Conservation (phyloP, 2,329 filamentous ascomycete species). For the Byssoonygena ceratinophila region DNA sequence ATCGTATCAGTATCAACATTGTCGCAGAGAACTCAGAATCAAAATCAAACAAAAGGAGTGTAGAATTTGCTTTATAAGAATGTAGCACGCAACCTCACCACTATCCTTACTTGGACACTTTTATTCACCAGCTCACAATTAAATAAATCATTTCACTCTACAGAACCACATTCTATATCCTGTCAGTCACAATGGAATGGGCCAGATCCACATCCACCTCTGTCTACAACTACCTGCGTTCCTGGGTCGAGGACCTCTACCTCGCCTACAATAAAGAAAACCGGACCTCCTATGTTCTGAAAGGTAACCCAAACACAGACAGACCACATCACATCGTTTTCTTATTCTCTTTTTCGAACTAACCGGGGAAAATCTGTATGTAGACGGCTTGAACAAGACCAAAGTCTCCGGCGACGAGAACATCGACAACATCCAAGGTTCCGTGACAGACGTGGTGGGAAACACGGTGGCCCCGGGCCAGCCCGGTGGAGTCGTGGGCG, state of each 20-base stretch:
- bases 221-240: conserved; percentile 7
- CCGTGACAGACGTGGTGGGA: background rate
- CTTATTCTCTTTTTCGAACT: background rate
- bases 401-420: conserved; percentile 7
- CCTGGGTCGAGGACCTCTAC: conserved; percentile 8
- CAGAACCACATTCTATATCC: too few relatives aligned
- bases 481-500: background rate
- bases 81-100: too few relatives aligned
- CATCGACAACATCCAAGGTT: conserved; percentile 1
- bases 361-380: background rate
- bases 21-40: too few relatives aligned
- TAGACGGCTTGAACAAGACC: conserved; percentile 1
- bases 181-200: conserved; percentile 10
- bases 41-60: too few relatives aligned
- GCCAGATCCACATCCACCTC: conserved; percentile 2
- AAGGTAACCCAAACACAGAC: background rate
- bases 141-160: too few relatives aligned
- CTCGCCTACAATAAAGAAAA: conserved; percentile 11
- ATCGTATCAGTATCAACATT: too few relatives aligned
- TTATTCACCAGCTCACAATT: too few relatives aligned
- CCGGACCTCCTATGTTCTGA: conserved; percentile 5
- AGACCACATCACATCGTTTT: background rate
- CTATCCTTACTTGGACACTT: too few relatives aligned
- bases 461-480: conserved; percentile 8
- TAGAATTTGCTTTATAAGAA: too few relatives aligned